These are phyloP conservation scores for Aspergillus phoenicis DNA, from an alignment of 2,329 filamentous ascomycete genomes.

Conservation along the genomic window DNA sequence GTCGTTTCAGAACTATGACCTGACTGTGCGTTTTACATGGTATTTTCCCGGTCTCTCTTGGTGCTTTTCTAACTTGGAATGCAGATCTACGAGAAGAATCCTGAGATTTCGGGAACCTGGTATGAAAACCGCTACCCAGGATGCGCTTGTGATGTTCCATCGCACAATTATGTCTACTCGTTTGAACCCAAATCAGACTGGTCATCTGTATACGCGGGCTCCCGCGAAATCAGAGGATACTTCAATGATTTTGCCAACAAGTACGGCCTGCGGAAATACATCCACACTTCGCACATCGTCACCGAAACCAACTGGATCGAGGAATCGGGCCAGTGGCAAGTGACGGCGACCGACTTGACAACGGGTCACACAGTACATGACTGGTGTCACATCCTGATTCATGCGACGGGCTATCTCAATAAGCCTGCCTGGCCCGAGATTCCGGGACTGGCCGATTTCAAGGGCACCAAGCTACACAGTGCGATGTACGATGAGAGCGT, in stretches of 20 bases:
- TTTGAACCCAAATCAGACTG: slow-evolving; percentile 49
- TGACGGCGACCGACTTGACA: slow-evolving; percentile 1
- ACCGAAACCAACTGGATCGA: slow-evolving; percentile 40
- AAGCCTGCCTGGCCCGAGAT: slow-evolving; percentile 13
- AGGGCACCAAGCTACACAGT: neutral
- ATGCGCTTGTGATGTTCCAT: slow-evolving; percentile 35
- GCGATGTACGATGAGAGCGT: neutral
- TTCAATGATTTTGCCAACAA: slow-evolving; percentile 43
- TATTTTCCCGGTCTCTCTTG: neutral
- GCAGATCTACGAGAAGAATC: slow-evolving; percentile 31
- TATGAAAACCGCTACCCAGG: slow-evolving; percentile 39
- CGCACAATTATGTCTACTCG: slow-evolving; percentile 41
- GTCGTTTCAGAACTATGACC: neutral
- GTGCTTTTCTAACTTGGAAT: neutral
- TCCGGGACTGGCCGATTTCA: slow-evolving; percentile 20
- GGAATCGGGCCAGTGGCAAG: slow-evolving; percentile 20
- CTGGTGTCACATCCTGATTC: slow-evolving; percentile 1
- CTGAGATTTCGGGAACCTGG: slow-evolving; percentile 36
- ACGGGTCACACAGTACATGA: neutral
- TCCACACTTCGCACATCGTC: slow-evolving; percentile 29
- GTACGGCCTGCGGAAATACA: slow-evolving; percentile 40
- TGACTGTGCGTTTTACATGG: neutral
- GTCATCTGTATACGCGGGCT: slow-evolving; percentile 43
- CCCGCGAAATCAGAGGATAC: slow-evolving; percentile 49
- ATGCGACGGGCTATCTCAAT: neutral